These are phyloP conservation scores for Nigrospora oryzae DNA, from an alignment of 2,329 filamentous ascomycete genomes.

Conservation along the genomic window DNA sequence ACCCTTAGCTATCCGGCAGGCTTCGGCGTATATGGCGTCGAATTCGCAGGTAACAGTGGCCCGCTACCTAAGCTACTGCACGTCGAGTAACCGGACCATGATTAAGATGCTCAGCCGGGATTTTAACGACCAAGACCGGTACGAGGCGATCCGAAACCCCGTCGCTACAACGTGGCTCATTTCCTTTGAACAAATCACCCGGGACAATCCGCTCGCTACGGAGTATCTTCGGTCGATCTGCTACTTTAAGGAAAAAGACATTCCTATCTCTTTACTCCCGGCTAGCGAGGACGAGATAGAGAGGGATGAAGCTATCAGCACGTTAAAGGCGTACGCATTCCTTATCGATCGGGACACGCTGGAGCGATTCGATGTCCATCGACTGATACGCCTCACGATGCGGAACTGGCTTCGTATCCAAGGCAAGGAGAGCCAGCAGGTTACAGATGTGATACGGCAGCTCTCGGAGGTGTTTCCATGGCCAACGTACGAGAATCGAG, in stretches of 20 bases:
- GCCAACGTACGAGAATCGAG: background rate
- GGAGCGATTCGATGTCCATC: background rate
- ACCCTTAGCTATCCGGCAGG: background rate
- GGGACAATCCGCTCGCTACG: background rate
- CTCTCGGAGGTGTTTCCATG: background rate
- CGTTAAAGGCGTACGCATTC: background rate
- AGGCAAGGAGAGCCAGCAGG: too few species aligned
- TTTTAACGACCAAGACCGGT: background rate
- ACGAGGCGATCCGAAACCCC: background rate
- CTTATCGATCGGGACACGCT: background rate
- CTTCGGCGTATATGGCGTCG: background rate
- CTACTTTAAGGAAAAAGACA: conserved; percentile 3
- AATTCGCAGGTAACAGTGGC: background rate
- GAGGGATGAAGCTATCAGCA: background rate
- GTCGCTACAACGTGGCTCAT: background rate
- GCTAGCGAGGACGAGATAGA: background rate
- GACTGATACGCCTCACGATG: conserved; percentile 3
- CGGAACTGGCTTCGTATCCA: conserved; percentile 1
- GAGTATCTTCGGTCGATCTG: background rate
- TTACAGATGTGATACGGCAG: background rate
- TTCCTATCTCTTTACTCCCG: background rate
- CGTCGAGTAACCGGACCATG: background rate
- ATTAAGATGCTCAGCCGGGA: background rate
- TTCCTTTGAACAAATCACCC: background rate
- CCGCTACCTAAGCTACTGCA: background rate